phyloP scores from a whole-genome alignment of 1,284 basidiomycete genomes.

The Fomitopsis betulina region DNA sequence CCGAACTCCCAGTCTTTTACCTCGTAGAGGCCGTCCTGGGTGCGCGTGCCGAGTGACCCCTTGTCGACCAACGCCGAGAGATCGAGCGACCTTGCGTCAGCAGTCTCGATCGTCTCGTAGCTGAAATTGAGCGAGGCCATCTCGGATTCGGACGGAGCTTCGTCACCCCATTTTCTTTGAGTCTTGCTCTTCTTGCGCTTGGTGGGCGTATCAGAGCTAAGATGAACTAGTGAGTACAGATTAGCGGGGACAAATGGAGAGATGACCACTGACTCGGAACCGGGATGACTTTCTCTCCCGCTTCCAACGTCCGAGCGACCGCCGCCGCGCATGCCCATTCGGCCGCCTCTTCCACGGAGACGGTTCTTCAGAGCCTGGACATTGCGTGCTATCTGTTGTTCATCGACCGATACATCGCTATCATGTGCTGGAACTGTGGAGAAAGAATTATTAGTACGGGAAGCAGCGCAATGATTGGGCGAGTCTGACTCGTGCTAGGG shows the following conservation, averaged over 20 bases:
- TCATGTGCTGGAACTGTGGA: conserved; percentile 53
- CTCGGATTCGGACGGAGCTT: conserved; percentile 73
- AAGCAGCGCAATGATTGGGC: conserved; percentile 1
- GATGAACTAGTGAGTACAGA: neutral
- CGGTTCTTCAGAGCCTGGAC: conserved; percentile 88
- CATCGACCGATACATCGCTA: conserved; percentile 61
- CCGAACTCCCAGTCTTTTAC: conserved; percentile 89
- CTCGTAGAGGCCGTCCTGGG: conserved; percentile 86
- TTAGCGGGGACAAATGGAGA: neutral
- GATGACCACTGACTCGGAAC: conserved; percentile 54
- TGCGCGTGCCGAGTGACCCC: conserved; percentile 76
- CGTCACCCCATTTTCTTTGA: conserved; percentile 91
- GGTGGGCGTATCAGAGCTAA: conserved; percentile 53
- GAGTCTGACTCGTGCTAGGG: conserved; percentile 43
- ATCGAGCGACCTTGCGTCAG: conserved; percentile 41
- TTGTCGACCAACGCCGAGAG: conserved; percentile 68
- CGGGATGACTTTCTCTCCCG: conserved; percentile 56
- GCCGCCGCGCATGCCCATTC: conserved; percentile 47
- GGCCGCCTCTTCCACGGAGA: conserved; percentile 64
- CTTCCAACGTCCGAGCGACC: conserved; percentile 48
- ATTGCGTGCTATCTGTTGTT: conserved; percentile 88
- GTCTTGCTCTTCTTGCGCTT: conserved; percentile 72
- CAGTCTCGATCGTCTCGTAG: conserved; percentile 40
- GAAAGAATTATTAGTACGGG: neutral
- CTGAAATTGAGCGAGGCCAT: conserved; percentile 91